phyloP scores from a whole-genome alignment of 495 filamentous ascomycete genomes.

The Saxophila tyrrhenica region DNA sequence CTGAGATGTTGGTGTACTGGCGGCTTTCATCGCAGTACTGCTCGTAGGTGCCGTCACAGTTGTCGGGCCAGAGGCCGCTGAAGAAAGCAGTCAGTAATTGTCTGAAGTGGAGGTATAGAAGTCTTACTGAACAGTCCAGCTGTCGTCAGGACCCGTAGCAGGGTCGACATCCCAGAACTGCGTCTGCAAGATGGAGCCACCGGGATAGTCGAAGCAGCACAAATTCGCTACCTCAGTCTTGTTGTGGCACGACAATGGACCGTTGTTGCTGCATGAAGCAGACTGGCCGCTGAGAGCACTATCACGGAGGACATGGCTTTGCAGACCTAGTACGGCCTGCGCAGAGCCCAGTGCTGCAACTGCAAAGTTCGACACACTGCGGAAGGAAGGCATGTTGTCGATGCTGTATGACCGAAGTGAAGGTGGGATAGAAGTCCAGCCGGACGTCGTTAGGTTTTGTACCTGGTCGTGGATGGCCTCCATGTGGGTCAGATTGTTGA shows the following conservation, averaged over 20 bases:
- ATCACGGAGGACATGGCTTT: background rate
- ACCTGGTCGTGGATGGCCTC: background rate
- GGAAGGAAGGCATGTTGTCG: conserved; percentile 10
- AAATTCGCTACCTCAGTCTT: conserved; percentile 37
- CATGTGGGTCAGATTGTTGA: background rate
- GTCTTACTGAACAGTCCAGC: conserved; percentile 87
- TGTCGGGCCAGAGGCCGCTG: conserved; percentile 51
- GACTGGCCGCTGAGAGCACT: conserved; percentile 4
- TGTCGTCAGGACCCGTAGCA: conserved; percentile 57
- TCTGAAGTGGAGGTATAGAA: too few relatives aligned
- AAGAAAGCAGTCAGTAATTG: too few relatives aligned
- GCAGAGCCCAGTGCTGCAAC: conserved; percentile 5
- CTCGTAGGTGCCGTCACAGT: conserved; percentile 71
- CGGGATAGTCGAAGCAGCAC: conserved; percentile 71
- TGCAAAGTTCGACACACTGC: conserved; percentile 4
- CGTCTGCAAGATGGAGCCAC: conserved; percentile 66
- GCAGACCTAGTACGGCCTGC: conserved; percentile 6
- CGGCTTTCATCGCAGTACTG: conserved; percentile 58
- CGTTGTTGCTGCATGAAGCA: conserved; percentile 35
- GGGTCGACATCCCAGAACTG: conserved; percentile 80
- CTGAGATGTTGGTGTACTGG: conserved; percentile 58
- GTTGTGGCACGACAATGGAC: conserved; percentile 46
- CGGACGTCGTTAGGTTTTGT: background rate
- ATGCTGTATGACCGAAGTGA: background rate
- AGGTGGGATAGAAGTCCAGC: background rate